Percentiles rank a stretch among this genome's conserved stretches.
Conservation (phyloP, 371 early-diverging fungal species). For the Mucor indicus region DNA sequence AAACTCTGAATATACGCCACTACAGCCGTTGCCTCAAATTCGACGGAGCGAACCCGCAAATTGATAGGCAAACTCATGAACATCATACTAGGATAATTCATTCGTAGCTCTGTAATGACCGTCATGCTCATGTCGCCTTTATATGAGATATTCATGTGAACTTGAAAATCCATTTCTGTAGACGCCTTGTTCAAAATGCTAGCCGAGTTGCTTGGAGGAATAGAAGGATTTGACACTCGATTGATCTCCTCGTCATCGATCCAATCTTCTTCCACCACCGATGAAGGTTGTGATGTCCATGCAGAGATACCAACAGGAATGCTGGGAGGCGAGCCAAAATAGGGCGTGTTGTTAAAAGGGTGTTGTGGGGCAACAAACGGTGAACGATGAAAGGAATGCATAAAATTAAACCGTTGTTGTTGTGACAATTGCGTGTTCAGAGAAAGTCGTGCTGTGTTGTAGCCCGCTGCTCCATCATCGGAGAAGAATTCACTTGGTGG, state of each 20-base stretch:
- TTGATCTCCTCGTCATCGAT: slow-evolving; percentile 46
- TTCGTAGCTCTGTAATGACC: slow-evolving; percentile 81
- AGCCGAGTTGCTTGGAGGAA: background rate
- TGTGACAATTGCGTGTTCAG: slow-evolving; percentile 22
- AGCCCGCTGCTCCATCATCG: background rate
- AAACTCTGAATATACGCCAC: slow-evolving; percentile 79
- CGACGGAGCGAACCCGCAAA: slow-evolving; percentile 76
- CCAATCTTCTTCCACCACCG: slow-evolving; percentile 38
- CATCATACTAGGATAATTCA: slow-evolving; percentile 90
- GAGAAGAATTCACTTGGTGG: background rate
- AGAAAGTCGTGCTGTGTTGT: slow-evolving; percentile 8
- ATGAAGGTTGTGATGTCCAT: slow-evolving; percentile 16
- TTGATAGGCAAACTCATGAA: slow-evolving; percentile 90
- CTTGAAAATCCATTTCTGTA: slow-evolving; percentile 71
- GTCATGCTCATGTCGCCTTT: slow-evolving; percentile 84
- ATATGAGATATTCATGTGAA: slow-evolving; percentile 72
- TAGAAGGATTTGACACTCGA: slow-evolving; percentile 6
- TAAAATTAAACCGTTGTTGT: slow-evolving; percentile 39
- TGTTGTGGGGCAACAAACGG: slow-evolving; percentile 53
- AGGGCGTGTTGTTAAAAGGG: slow-evolving; percentile 26
- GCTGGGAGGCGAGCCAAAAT: slow-evolving; percentile 7
- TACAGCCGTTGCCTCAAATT: slow-evolving; percentile 83
- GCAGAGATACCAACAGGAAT: background rate
- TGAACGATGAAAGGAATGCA: slow-evolving; percentile 48
- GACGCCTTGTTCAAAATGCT: slow-evolving; percentile 10